Conservation (phyloP, 2,329 filamentous ascomycete genomes). For the Penicillium fuscoglaucum region DNA sequence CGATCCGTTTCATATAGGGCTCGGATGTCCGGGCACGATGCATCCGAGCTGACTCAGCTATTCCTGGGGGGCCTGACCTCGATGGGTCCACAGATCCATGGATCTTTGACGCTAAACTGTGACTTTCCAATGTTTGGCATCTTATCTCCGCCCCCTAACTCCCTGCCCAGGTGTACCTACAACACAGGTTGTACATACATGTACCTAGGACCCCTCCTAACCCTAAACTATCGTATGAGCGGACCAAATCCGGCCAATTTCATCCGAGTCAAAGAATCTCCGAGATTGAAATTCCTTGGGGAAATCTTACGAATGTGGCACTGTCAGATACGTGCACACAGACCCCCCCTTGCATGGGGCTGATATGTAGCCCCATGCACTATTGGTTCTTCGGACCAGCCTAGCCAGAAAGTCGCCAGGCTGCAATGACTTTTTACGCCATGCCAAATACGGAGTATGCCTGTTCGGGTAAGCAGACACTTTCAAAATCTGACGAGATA, state of each 20-base stretch:
- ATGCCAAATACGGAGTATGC: not conserved
- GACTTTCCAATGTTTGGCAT: not conserved
- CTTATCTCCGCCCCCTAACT: not conserved
- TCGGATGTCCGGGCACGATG: not conserved
- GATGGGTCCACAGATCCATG: not conserved
- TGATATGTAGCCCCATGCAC: not conserved
- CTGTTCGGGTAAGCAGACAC: not conserved
- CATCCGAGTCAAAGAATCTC: conserved; percentile 23
- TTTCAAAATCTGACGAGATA: not conserved
- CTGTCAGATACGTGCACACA: not conserved
- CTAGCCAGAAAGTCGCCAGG: not conserved
- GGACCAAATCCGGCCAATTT: not conserved
- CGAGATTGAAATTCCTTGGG: not conserved
- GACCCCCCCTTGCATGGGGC: not conserved
- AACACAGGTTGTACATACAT: not conserved
- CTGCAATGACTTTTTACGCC: not conserved
- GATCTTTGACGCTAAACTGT: not conserved
- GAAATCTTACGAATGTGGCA: not conserved
- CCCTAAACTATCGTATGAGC: not conserved
- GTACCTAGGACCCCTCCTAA: not conserved
- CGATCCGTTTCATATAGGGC: not conserved
- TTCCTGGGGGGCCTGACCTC: not conserved
- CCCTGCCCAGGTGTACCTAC: not conserved
- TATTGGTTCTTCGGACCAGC: not conserved
- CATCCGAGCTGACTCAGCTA: conserved; percentile 5